Evolutionary conservation across 306 rosid genomes (phyloP).

Genomic region (Pterocarpus macrocarpus): DNA sequence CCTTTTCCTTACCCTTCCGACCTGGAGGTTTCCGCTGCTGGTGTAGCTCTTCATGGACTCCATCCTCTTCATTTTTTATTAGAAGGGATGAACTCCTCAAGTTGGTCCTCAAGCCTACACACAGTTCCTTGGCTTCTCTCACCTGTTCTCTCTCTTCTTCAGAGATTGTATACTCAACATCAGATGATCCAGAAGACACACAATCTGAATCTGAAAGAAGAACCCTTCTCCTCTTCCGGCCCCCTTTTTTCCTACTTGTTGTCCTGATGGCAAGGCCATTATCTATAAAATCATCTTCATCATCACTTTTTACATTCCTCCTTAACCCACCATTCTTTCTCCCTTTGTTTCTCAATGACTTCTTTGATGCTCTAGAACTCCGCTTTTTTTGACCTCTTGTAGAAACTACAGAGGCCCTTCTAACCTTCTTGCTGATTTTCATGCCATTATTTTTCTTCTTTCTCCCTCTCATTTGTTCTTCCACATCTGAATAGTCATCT

Average conservation of each 20-base stretch:
- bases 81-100: conserved; percentile 61
- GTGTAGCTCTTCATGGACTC: conserved; percentile 41
- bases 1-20: conserved; percentile 91
- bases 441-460: conserved; percentile 59
- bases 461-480: conserved; percentile 52
- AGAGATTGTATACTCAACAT: conserved; percentile 82
- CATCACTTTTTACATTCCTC: conserved; percentile 53
- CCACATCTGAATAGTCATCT: conserved; percentile 76
- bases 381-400: conserved; percentile 58
- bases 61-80: conserved; percentile 52
- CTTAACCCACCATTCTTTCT: conserved; percentile 57
- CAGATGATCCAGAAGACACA: conserved; percentile 67
- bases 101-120: conserved; percentile 58
- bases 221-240: conserved; percentile 55
- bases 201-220: conserved; percentile 67
- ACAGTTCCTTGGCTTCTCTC: conserved; percentile 82
- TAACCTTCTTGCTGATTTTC: conserved; percentile 60
- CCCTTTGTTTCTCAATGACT: conserved; percentile 66
- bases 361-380: conserved; percentile 64
- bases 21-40: conserved; percentile 64
- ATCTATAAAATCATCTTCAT: conserved; percentile 60
- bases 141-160: conserved; percentile 99
- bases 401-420: conserved; percentile 50
- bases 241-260: conserved; percentile 48
- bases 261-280: conserved; percentile 45